A percentile compares a stretch with the other conserved stretches of the same genome.
phyloP scores from a whole-genome alignment of 2,329 filamentous ascomycete genomes.

The Chaetoscypha palmicola region DNA sequence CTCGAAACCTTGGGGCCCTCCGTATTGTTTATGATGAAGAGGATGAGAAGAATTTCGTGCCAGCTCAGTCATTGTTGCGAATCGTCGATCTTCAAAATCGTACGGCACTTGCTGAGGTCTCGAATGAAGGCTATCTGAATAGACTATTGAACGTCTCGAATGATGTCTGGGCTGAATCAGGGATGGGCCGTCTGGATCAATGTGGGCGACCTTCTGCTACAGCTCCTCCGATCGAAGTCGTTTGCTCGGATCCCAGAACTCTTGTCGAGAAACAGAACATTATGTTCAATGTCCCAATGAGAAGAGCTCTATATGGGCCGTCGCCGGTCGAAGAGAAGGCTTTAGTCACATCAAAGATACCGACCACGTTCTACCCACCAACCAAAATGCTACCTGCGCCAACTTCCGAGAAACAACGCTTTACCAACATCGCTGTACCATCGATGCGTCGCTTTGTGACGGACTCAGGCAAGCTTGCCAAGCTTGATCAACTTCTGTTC shows the following conservation, averaged over 20 bases:
- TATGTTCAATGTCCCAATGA: slow-evolving; percentile 72
- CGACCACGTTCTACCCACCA: slow-evolving; percentile 56
- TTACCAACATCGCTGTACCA: slow-evolving; percentile 85
- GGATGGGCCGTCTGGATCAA: slow-evolving; percentile 72
- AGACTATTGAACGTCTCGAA: slow-evolving; percentile 74
- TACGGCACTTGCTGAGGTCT: slow-evolving; percentile 60
- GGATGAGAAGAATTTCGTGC: slow-evolving; percentile 55
- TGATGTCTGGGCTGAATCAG: slow-evolving; percentile 57
- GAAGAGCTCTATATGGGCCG: slow-evolving; percentile 67
- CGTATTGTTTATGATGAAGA: slow-evolving; percentile 64
- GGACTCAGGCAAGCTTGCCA: slow-evolving; percentile 91
- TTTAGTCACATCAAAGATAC: slow-evolving; percentile 66
- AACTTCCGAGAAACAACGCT: slow-evolving; percentile 72
- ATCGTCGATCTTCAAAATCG: slow-evolving; percentile 65
- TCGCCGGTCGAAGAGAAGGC: slow-evolving; percentile 60
- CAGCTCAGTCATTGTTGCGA: slow-evolving; percentile 73
- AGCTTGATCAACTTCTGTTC: slow-evolving; percentile 78
- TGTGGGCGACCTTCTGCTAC: slow-evolving; percentile 71
- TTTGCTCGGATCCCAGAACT: slow-evolving; percentile 61
- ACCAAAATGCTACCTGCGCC: slow-evolving; percentile 66
- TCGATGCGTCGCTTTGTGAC: slow-evolving; percentile 98
- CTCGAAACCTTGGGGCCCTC: slow-evolving; percentile 57
- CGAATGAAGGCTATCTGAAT: slow-evolving; percentile 63
- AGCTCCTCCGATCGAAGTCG: slow-evolving; percentile 79
- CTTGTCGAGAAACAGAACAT: slow-evolving; percentile 61